Evolutionary conservation across 768 basidiomycete genomes (phyloP).

Genomic region (Tylopilus intermedius): DNA sequence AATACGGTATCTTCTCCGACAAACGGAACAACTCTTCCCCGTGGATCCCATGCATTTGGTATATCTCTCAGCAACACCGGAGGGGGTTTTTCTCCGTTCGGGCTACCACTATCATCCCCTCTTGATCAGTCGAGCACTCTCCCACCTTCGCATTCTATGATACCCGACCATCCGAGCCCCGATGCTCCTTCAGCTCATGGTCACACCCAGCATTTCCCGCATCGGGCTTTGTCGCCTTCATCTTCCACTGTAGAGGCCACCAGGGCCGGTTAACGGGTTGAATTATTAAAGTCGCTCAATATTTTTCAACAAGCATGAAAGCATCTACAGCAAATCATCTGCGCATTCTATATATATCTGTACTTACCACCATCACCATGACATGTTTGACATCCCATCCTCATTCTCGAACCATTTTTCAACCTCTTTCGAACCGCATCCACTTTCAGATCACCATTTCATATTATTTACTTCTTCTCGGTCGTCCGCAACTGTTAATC

Average conservation of each 20-base stretch:
- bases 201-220: slow-evolving; percentile 35
- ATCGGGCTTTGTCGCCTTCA: slow-evolving; percentile 36
- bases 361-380: slow-evolving; percentile 33
- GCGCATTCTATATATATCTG: slow-evolving; percentile 39
- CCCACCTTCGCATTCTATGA: slow-evolving; percentile 31
- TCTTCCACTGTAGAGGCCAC: slow-evolving; percentile 37
- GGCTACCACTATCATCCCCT: slow-evolving; percentile 30
- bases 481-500: slow-evolving; percentile 28
- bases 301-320: slow-evolving; percentile 36
- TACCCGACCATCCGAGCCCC: slow-evolving; percentile 34
- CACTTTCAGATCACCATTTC: slow-evolving; percentile 26
- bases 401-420: slow-evolving; percentile 23
- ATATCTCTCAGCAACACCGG: slow-evolving; percentile 26
- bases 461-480: slow-evolving; percentile 27
- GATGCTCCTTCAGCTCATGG: slow-evolving; percentile 29
- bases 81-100: slow-evolving; percentile 30
- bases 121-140: slow-evolving; percentile 25
- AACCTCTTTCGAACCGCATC: slow-evolving; percentile 26
- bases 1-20: slow-evolving; percentile 25
- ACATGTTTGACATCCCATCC: slow-evolving; percentile 32
- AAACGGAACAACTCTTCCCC: slow-evolving; percentile 25
- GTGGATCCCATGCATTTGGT: slow-evolving; percentile 31
- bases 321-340: slow-evolving; percentile 37
- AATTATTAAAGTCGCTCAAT: slow-evolving; percentile 36
- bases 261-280: slow-evolving; percentile 37